Conservation (phyloP, 352 stramenopile genomes). For the Blastocystis hominis region DNA sequence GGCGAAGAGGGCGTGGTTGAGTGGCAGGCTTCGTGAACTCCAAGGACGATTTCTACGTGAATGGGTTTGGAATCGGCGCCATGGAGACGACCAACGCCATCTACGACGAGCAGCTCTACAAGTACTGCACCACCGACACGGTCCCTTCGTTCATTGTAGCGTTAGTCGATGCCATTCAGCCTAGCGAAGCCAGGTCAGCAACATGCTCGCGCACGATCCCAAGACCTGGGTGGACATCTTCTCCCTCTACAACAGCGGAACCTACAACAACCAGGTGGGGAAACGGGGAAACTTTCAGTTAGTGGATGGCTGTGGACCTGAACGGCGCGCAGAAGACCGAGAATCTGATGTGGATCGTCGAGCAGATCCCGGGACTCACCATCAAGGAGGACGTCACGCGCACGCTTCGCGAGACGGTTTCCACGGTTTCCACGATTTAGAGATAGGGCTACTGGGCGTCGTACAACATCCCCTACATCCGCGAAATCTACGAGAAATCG, state of each 20-base stretch:
- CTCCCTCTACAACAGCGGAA: slow-evolving; percentile 68
- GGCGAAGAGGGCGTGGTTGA: background rate
- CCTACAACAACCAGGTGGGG: slow-evolving; percentile 70
- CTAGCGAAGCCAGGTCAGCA: slow-evolving; percentile 5
- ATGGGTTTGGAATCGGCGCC: slow-evolving; percentile 56
- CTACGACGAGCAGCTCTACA: slow-evolving; percentile 66
- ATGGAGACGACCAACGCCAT: slow-evolving; percentile 71
- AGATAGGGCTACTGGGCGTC: slow-evolving; percentile 68
- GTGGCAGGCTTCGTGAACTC: slow-evolving; percentile 66
- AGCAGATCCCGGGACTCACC: slow-evolving; percentile 69
- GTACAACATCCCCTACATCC: slow-evolving; percentile 71
- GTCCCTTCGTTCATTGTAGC: slow-evolving; percentile 68
- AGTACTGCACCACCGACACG: slow-evolving; percentile 63
- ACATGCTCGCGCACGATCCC: slow-evolving; percentile 1
- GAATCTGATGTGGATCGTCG: slow-evolving; percentile 67
- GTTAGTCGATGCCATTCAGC: slow-evolving; percentile 59
- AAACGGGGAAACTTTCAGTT: background rate
- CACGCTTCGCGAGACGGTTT: slow-evolving; percentile 61
- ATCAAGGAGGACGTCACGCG: slow-evolving; percentile 66
- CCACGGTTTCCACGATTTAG: background rate
- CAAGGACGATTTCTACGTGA: slow-evolving; percentile 71
- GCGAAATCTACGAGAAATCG: slow-evolving; percentile 65
- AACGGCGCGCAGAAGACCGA: slow-evolving; percentile 65
- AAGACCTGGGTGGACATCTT: slow-evolving; percentile 45
- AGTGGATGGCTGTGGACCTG: slow-evolving; percentile 71